phyloP scores from a whole-genome alignment of 139 green algal genomes.

The Picochlorum sp. region DNA sequence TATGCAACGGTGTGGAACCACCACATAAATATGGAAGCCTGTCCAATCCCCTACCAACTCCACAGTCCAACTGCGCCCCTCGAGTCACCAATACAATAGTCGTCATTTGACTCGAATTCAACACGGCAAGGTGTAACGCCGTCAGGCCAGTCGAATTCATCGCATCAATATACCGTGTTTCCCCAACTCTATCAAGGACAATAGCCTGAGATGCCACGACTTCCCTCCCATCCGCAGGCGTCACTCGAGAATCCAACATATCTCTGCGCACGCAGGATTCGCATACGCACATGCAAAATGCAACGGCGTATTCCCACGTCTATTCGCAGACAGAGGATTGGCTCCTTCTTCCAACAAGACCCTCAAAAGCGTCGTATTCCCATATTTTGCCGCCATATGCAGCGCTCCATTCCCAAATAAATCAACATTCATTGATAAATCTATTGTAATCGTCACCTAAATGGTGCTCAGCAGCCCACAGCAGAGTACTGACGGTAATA shows the following conservation, averaged over 20 bases:
- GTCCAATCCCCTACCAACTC: constrained; percentile 4
- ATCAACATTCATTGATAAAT: constrained; percentile 11
- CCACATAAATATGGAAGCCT: constrained; percentile 14
- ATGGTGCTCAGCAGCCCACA: constrained; percentile 11
- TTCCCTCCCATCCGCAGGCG: background rate
- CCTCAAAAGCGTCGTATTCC: background rate
- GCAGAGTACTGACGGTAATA: background rate
- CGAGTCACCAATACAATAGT: background rate
- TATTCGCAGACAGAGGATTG: constrained; percentile 1
- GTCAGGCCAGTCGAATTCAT: constrained; percentile 6
- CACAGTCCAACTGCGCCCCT: constrained; percentile 7
- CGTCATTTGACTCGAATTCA: background rate
- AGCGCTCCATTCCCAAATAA: constrained; percentile 11
- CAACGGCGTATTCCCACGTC: constrained; percentile 1
- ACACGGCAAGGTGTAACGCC: constrained; percentile 6
- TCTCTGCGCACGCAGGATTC: constrained; percentile 1
- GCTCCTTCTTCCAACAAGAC: constrained; percentile 19
- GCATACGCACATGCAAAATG: constrained; percentile 8
- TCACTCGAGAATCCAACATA: constrained; percentile 7
- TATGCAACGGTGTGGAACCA: constrained; percentile 14
- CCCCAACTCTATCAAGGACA: constrained; percentile 6
- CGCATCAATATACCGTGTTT: constrained; percentile 10
- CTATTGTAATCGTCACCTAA: constrained; percentile 6
- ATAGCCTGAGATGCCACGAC: background rate
- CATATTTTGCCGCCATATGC: constrained; percentile 1